A percentile compares a stretch with the other conserved stretches of the same genome.
phyloP scores from a whole-genome alignment of 225 moss, liverwort and hornwort genomes.

The Pseudisothecium myosuroides region DNA sequence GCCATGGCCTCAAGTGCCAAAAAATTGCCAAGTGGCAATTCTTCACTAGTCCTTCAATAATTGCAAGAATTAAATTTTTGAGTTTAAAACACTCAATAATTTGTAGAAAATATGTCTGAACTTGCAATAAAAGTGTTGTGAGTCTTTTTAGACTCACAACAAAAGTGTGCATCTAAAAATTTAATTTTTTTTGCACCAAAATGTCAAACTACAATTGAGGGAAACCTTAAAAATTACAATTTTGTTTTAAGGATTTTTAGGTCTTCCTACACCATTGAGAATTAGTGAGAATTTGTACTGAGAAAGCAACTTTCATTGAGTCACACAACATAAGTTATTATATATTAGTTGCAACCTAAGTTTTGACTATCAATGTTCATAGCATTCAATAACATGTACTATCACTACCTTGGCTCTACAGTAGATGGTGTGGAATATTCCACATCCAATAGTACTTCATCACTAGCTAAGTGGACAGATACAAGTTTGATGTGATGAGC shows the following conservation, averaged over 20 bases:
- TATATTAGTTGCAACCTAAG: not conserved
- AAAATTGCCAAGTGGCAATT: not conserved
- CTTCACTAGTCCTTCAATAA: not conserved
- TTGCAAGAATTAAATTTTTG: not conserved
- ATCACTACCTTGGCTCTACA: not conserved
- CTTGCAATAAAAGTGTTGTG: no score
- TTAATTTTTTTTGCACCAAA: not conserved
- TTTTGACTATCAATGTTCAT: not conserved
- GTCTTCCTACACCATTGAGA: not conserved
- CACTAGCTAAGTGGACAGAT: not conserved
- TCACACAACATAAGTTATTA: not conserved
- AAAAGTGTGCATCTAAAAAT: not conserved
- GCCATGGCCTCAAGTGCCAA: not conserved
- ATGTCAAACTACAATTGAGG: not conserved
- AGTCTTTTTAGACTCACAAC: not conserved
- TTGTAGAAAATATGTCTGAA: no score
- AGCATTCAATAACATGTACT: not conserved
- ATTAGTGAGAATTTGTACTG: no score
- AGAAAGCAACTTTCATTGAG: not conserved
- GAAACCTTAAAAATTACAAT: not conserved
- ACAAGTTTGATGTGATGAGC: no score
- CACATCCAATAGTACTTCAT: not conserved
- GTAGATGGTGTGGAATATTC: no score
- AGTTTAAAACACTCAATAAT: not conserved
- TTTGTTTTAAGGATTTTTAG: not conserved